A percentile compares a stretch with the other conserved stretches of the same genome.
These are phyloP conservation scores for Trichoderma atroviride DNA, from an alignment of 2,329 filamentous ascomycete species.

Conservation along the genomic window DNA sequence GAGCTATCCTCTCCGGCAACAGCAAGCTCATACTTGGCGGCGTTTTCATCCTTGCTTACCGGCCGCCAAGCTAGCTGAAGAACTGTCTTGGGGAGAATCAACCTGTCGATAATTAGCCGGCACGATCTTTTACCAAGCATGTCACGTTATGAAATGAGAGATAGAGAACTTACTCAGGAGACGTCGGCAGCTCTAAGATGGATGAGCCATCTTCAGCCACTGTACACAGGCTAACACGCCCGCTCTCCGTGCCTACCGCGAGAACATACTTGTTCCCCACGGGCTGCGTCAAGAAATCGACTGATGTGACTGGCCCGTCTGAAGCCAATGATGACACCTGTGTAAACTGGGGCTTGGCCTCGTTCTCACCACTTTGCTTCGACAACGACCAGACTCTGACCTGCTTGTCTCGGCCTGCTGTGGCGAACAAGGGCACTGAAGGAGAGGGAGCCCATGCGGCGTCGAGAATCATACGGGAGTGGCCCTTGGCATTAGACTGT, in stretches of 20 bases:
- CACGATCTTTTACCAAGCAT: neutral
- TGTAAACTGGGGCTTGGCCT: conserved; percentile 47
- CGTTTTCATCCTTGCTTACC: conserved; percentile 34
- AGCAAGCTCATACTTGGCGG: conserved; percentile 46
- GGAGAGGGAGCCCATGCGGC: conserved; percentile 75
- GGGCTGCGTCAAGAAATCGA: conserved; percentile 61
- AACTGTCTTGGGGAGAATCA: conserved; percentile 62
- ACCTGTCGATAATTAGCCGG: conserved; percentile 33
- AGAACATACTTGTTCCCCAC: conserved; percentile 45
- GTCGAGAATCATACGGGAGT: conserved; percentile 89
- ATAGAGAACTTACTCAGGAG: conserved; percentile 43
- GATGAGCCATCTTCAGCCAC: conserved; percentile 47
- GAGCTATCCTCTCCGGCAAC: conserved; percentile 65
- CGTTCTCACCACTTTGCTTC: conserved; percentile 36
- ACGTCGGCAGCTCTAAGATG: conserved; percentile 41
- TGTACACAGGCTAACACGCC: conserved; percentile 48
- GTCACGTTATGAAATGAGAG: neutral
- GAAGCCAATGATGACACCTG: conserved; percentile 58
- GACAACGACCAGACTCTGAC: conserved; percentile 68
- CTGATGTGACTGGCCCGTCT: conserved; percentile 67
- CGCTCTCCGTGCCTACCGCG: conserved; percentile 61
- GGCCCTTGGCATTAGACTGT: conserved; percentile 77
- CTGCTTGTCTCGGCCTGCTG: conserved; percentile 85
- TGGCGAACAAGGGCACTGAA: conserved; percentile 67
- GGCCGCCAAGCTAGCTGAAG: conserved; percentile 73